Base-by-base conservation (phyloP, 2,329 filamentous ascomycete genomes). In the Chrysoporthe puriensis region DNA sequence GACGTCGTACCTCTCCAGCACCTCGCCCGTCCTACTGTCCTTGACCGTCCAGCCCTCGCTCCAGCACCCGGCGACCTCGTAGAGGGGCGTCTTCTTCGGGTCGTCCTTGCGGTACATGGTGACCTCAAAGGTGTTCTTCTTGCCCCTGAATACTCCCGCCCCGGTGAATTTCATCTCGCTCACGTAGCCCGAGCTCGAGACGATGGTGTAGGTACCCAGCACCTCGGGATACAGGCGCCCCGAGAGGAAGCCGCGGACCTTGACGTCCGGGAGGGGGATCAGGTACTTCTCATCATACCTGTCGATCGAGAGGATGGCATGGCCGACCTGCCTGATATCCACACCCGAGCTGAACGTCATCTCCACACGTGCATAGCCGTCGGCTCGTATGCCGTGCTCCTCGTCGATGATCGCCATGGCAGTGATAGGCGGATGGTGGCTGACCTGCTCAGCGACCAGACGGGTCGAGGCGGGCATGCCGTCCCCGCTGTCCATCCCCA, bases 381-480 rank as follows among this genome's bases (percentile, higher is more conserved):
- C 79, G 3, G 83, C 80, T 21, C 82, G 78, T 18, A 85, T 80
- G 11, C 81, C 79, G 64, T 82, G 76, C 14, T 78, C 75, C 18
- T 75, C 71, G 71, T 83, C 81, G 34, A 74, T 73, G 42, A 85
- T 81, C 73, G 83, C 82, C 75, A 85, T 84, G 2, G 84, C 83
- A 2, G 84, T 85, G 56, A 85, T 84, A 21, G 84, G 84, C 34
- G 84, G 84, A 72, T 86, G 84, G 69, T 86, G 84, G 71, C 80
- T 82, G 69, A 86, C 84, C 73, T 86, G 84, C 73, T 86, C 84
- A 42, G 83, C 77, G 4, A 80, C 74, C 26, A 81, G 73, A 4
- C 72, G 69, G 6, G 75, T 79, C 0, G 74, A 76, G 14, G 73
- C 69, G 32, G 62, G 75, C 11, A 68, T 72, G 21, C 77, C 76